A percentile compares a stretch with the other conserved stretches of the same genome.
Conservation (phyloP, 2,329 filamentous ascomycete genomes). For the Diatrype stigma region DNA sequence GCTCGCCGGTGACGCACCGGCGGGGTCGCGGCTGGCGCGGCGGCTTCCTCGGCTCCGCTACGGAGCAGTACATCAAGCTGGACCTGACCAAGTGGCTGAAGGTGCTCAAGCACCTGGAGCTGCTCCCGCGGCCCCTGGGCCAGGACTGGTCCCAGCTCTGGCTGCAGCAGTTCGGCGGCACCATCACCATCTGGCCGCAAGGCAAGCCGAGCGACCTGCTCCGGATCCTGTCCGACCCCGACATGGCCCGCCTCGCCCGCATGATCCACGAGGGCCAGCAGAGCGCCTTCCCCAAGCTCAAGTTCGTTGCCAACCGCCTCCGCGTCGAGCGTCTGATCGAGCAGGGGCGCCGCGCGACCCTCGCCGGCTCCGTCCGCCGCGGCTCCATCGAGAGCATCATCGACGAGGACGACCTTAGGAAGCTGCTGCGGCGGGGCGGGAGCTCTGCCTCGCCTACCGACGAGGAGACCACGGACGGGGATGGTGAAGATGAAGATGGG, state of each 20-base stretch:
- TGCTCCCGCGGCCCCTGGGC: conserved; percentile 82
- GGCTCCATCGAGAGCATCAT: conserved; percentile 57
- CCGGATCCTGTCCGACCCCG: conserved; percentile 82
- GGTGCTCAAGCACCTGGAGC: conserved; percentile 85
- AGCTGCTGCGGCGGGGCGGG: conserved; percentile 43
- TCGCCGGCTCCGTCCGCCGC: conserved; percentile 42
- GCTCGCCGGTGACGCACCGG: conserved; percentile 89
- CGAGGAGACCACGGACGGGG: conserved; percentile 11
- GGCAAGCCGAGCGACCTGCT: conserved; percentile 73
- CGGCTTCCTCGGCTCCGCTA: conserved; percentile 86
- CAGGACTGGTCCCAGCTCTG: conserved; percentile 98
- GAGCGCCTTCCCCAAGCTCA: conserved; percentile 83
- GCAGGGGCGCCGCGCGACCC: conserved; percentile 52
- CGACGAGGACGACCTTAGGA: conserved; percentile 56
- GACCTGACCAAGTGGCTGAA: conserved; percentile 98
- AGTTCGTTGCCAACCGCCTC: conserved; percentile 84
- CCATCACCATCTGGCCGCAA: conserved; percentile 94
- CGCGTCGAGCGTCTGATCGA: conserved; percentile 73
- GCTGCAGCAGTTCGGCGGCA: conserved; percentile 92
- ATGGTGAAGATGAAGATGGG: conserved; percentile 20
- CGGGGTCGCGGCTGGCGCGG: conserved; percentile 93
- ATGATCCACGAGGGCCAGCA: conserved; percentile 92
- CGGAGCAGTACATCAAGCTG: conserved; percentile 92
- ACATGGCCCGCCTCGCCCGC: conserved; percentile 65
- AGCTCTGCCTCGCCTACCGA: conserved; percentile 13